Evolutionary conservation across 768 basidiomycete genomes (phyloP), one percentile per base, ranked within the genome.

Genomic region (Suillus occidentalis): DNA sequence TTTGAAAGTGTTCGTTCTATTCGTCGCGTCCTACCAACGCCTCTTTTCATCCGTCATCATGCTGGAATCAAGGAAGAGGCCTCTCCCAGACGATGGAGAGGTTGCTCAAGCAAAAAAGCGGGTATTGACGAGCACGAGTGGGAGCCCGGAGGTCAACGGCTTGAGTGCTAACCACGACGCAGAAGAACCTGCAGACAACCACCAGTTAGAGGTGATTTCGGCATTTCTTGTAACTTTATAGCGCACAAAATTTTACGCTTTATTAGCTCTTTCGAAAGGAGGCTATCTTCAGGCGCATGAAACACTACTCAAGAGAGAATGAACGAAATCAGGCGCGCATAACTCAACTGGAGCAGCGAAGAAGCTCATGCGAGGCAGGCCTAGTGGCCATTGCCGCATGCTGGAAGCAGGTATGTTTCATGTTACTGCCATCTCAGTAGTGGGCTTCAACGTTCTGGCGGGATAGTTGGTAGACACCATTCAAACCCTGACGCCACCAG

Each of bases 261-360:
- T 70, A 40, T 63, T 63, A 94, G 92, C 80, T 84, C n/a, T 94
- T 92, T 75, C 86, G 90, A 66, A 94, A 95, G 76, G 91, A 92
- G 70, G 93, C 93, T 50, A 88, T 95, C 59, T 94, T 87, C 76
- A 84, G 93, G 47, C 82, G 91, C 65, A 94, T 95, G 92, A 87
- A 82, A 71, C 86, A 93, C 71, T 94, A 94, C 75, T 86, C 87
- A 63, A 85, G 90, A 66, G 88, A 92, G 79, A 81, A 88, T 75
- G 86, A 89, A 67, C 85, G 90, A 52, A 85, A 84, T 66, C 82
- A 85, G 71, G 73, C 78, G 69, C 84, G 84, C 63, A 85, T 92
- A 61, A 81, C 82, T 53, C 84, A 89, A 68, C 74, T 94, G 37
- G 89, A 92, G 73, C 81, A 81, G 65, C 83, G 87, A 68, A 89